Conservation (phyloP, 2,329 filamentous ascomycete genomes). For the Aspergillus puulaauensis region DNA sequence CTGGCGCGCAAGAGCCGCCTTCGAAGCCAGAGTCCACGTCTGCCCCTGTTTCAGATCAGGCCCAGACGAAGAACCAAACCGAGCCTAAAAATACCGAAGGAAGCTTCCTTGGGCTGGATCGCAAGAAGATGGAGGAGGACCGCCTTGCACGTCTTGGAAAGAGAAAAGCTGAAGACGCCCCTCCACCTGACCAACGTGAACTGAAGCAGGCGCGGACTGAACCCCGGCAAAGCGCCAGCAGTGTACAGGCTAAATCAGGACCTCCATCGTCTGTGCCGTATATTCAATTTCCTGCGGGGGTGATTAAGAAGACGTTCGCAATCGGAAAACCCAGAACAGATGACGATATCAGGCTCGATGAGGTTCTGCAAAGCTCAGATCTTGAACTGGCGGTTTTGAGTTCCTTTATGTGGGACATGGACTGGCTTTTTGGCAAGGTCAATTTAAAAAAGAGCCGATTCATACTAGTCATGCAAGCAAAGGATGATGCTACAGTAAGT, state of each 20-base stretch:
- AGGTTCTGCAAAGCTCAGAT: slow-evolving; percentile 72
- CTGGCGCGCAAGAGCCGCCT: slow-evolving; percentile 9
- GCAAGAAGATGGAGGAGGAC: slow-evolving; percentile 83
- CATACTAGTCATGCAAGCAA: slow-evolving; percentile 63
- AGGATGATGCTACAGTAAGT: slow-evolving; percentile 47
- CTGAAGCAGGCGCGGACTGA: slow-evolving; percentile 25
- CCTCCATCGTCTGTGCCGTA: slow-evolving; percentile 9
- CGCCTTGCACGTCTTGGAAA: slow-evolving; percentile 68
- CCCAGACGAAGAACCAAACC: neutral
- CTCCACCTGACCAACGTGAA: slow-evolving; percentile 27
- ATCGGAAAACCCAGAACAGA: slow-evolving; percentile 58
- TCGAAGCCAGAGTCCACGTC: neutral
- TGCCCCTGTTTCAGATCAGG: neutral
- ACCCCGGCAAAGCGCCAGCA: neutral
- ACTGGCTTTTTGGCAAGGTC: slow-evolving; percentile 75
- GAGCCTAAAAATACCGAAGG: neutral
- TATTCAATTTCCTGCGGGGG: slow-evolving; percentile 57
- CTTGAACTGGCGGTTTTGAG: slow-evolving; percentile 79
- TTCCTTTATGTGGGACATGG: slow-evolving; percentile 81
- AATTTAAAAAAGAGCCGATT: slow-evolving; percentile 61
- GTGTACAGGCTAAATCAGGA: neutral
- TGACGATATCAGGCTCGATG: slow-evolving; percentile 83
- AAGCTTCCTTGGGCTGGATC: slow-evolving; percentile 61
- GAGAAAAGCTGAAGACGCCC: slow-evolving; percentile 47
- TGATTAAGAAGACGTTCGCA: slow-evolving; percentile 80